Evolutionary conservation across 202 grass and related monocot genomes (phyloP).

Genomic region (Tripidium arundinaceum): DNA sequence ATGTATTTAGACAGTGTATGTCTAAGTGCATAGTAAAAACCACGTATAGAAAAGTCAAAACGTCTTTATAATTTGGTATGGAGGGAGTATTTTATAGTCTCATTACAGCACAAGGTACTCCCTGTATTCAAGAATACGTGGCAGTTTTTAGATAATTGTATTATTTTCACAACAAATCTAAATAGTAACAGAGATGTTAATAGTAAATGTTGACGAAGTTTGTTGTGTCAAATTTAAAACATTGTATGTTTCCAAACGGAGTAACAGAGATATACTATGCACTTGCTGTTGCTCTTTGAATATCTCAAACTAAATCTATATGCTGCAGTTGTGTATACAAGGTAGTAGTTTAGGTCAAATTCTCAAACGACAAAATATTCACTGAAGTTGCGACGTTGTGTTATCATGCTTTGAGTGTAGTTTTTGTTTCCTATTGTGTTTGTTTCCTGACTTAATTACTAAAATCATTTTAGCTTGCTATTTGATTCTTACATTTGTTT

Average conservation of each 20-base stretch:
- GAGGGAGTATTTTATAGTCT: not conserved
- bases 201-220: not conserved
- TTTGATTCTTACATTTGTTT: slow-evolving; percentile 9
- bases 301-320: not conserved
- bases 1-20: not conserved
- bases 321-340: not conserved
- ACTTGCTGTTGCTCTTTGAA: not conserved
- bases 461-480: not conserved
- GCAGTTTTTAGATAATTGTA: not conserved
- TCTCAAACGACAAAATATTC: not conserved
- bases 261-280: not conserved
- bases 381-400: not conserved
- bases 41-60: not conserved
- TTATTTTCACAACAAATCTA: not conserved
- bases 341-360: not conserved
- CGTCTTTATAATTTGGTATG: not conserved
- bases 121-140: not conserved
- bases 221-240: not conserved
- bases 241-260: not conserved
- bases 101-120: not conserved
- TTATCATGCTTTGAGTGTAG: not conserved
- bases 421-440: not conserved
- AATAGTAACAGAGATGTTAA: not conserved
- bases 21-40: not conserved
- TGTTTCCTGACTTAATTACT: not conserved